Percentiles rank a stretch among this genome's conserved stretches.
These are phyloP conservation scores for Coemansia sp. DNA, from an alignment of 192 early-diverging fungal species.

Conservation along the genomic window DNA sequence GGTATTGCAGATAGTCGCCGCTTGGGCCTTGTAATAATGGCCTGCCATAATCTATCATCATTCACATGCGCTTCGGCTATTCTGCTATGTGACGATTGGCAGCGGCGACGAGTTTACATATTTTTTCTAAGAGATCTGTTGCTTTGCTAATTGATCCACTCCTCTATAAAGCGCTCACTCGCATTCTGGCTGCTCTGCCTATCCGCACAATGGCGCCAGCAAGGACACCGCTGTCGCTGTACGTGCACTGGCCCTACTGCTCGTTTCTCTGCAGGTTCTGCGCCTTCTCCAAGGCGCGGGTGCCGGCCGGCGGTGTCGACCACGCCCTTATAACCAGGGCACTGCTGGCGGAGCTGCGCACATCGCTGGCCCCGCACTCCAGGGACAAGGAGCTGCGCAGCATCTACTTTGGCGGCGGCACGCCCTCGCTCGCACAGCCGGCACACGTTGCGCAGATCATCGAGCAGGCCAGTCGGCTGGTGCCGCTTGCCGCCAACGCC, in stretches of 20 bases:
- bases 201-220: not conserved
- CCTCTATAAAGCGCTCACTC: too few relatives aligned
- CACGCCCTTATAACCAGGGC: conserved; percentile 28
- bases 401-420: conserved; percentile 63
- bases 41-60: too few relatives aligned
- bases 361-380: conserved; percentile 20
- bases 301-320: conserved; percentile 19
- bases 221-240: conserved; percentile 45
- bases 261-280: conserved; percentile 58
- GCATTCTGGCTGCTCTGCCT: not conserved
- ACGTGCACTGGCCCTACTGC: conserved; percentile 65
- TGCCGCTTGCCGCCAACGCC: conserved; percentile 26
- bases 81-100: too few relatives aligned
- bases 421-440: conserved; percentile 56
- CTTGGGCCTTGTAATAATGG: not conserved
- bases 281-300: conserved; percentile 51
- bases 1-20: not conserved
- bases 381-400: conserved; percentile 21
- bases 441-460: conserved; percentile 28
- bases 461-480: conserved; percentile 18
- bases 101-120: too few relatives aligned
- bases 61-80: too few relatives aligned
- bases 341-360: conserved; percentile 28
- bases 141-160: too few relatives aligned
- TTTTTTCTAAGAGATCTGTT: too few relatives aligned